Percentiles rank a stretch among this genome's conserved stretches.
Conservation (phyloP, 2,329 filamentous ascomycete species). For the Periconia digitata region DNA sequence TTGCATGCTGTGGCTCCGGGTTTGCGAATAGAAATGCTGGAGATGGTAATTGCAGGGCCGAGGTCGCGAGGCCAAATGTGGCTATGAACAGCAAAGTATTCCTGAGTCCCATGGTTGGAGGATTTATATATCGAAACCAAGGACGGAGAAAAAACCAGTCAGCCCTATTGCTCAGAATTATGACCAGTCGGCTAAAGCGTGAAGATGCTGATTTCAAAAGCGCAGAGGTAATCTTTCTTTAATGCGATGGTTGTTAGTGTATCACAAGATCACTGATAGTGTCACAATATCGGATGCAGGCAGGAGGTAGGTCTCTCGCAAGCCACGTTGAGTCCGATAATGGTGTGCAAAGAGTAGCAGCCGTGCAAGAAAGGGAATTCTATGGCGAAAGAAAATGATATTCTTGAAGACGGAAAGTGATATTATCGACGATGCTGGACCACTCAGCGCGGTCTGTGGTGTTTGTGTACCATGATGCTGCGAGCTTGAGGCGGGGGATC, state of each 20-base stretch:
- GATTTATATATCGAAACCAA: not conserved
- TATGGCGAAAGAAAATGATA: no score
- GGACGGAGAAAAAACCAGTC: not conserved
- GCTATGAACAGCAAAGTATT: constrained; percentile 35
- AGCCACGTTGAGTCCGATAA: not conserved
- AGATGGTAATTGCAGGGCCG: constrained; percentile 33
- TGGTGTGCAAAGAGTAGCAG: no score
- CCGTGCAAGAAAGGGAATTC: no score
- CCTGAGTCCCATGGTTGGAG: constrained; percentile 27
- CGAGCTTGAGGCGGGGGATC: constrained; percentile 4
- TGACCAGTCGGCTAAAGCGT: no score
- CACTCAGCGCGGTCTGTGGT: not conserved
- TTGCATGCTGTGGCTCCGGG: constrained; percentile 29
- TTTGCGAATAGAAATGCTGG: constrained; percentile 52
- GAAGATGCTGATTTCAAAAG: no score
- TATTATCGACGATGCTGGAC: no score
- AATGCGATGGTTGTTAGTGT: not conserved
- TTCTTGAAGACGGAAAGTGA: no score
- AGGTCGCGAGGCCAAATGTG: constrained; percentile 28
- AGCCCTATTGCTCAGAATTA: no score
- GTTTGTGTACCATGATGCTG: not conserved
- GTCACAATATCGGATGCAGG: not conserved
- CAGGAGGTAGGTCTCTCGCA: not conserved
- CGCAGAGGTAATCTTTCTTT: not conserved
- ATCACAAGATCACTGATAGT: constrained; percentile 8